Conservation (phyloP, 73 alveolate species). For the Tetrahymena thermophila region DNA sequence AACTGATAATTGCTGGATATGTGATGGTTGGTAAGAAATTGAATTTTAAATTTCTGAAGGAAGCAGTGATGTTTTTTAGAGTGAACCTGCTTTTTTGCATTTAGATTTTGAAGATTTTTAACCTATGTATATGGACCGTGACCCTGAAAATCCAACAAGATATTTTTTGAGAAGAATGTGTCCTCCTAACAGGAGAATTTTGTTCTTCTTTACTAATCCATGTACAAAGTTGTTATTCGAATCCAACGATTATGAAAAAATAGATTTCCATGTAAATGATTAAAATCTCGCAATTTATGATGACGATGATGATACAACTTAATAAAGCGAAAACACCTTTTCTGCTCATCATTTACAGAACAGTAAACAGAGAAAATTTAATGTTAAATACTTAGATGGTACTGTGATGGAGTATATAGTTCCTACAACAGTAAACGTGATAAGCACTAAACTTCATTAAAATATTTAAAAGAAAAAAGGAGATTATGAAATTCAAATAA, state of each 20-base stretch:
- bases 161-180: conserved; percentile 32
- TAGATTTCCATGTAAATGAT: neutral
- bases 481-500: neutral
- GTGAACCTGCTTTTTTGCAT: conserved; percentile 32
- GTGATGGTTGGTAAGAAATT: conserved; percentile 45
- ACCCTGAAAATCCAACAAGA: neutral
- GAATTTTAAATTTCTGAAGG: conserved; percentile 12
- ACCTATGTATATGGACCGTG: conserved; percentile 26
- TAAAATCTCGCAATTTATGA: neutral
- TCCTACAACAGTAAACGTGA: neutral
- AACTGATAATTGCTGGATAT: conserved; percentile 43
- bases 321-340: neutral
- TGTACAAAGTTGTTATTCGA: neutral
- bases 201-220: conserved; percentile 37
- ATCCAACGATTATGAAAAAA: neutral
- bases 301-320: neutral
- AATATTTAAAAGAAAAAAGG: neutral
- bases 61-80: neutral
- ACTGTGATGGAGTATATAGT: neutral
- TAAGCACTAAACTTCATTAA: neutral
- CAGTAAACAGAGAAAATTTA: neutral
- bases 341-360: neutral
- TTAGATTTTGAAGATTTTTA: conserved; percentile 35
- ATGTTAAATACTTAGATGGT: neutral
- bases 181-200: conserved; percentile 32